These are phyloP conservation scores for Apiotrichum domesticum DNA, from an alignment of 1,284 basidiomycete species.

Conservation along the genomic window DNA sequence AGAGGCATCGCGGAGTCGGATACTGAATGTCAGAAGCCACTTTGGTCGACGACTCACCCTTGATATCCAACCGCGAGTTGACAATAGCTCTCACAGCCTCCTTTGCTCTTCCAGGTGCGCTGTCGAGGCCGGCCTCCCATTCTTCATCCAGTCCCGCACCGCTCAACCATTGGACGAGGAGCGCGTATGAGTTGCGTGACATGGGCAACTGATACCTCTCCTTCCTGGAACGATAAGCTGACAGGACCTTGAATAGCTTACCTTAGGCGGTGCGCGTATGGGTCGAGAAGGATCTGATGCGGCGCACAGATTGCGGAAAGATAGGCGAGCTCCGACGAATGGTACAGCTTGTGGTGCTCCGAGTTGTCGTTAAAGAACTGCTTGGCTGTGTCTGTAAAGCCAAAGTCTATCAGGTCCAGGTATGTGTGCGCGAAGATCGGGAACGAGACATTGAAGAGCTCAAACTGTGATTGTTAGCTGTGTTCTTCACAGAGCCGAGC, in stretches of 20 bases:
- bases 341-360: conserved; percentile 61
- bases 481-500: background rate
- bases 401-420: conserved; percentile 84
- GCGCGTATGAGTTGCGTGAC: conserved; percentile 83
- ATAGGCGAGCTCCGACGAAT: conserved; percentile 68
- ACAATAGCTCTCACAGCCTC: conserved; percentile 83
- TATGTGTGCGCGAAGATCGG: conserved; percentile 98
- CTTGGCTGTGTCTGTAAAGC: conserved; percentile 81
- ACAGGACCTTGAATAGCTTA: conserved; percentile 8
- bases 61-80: conserved; percentile 85
- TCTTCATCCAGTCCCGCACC: conserved; percentile 74
- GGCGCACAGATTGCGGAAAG: conserved; percentile 77
- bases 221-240: conserved; percentile 39
- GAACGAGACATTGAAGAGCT: conserved; percentile 84
- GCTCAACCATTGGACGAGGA: conserved; percentile 93
- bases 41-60: conserved; percentile 56
- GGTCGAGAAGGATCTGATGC: conserved; percentile 76
- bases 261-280: conserved; percentile 76
- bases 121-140: conserved; percentile 69
- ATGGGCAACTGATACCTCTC: conserved; percentile 89
- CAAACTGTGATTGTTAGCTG: conserved; percentile 57
- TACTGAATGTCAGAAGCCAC: conserved; percentile 17
- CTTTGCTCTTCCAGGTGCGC: conserved; percentile 54
- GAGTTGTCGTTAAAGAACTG: conserved; percentile 71
- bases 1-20: conserved; percentile 59